Evolutionary conservation across 805 yeast species (phyloP).

Genomic region (Schwanniomyces sp.): DNA sequence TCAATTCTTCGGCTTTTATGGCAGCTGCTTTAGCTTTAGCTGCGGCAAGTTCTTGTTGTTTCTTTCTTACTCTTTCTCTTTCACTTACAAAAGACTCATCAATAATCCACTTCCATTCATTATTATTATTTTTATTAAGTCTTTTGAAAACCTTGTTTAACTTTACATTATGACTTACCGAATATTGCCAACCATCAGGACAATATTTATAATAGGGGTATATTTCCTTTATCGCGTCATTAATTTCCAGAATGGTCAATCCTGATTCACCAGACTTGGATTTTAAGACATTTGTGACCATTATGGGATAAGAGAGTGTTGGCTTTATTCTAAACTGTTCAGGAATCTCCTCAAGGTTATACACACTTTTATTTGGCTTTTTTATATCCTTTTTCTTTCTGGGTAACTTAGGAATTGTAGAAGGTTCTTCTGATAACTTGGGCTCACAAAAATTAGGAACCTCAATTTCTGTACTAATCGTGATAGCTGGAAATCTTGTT

Average conservation of each 20-base stretch:
- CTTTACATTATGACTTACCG: conserved; percentile 86
- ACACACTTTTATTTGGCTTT: conserved; percentile 59
- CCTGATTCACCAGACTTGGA: conserved; percentile 68
- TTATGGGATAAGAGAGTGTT: conserved; percentile 70
- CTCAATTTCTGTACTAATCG: conserved; percentile 18
- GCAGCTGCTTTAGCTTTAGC: conserved; percentile 60
- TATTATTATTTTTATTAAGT: conserved; percentile 50
- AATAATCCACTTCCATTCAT: conserved; percentile 88
- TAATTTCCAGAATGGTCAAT: conserved; percentile 65
- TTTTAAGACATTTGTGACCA: conserved; percentile 77
- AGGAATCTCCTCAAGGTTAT: conserved; percentile 83
- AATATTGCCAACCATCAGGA: conserved; percentile 97
- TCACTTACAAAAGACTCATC: conserved; percentile 85
- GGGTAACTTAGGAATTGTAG: conserved; percentile 33
- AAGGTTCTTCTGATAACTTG: conserved; percentile 30
- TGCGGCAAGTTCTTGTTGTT: conserved; percentile 64
- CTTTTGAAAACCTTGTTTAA: conserved; percentile 82
- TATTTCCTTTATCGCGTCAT: conserved; percentile 79
- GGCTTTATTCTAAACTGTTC: conserved; percentile 86
- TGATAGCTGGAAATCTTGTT: conserved; percentile 22
- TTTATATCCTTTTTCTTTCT: conserved; percentile 31
- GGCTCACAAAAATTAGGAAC: conserved; percentile 31
- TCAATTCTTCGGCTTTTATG: conserved; percentile 50
- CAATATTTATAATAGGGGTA: conserved; percentile 93
- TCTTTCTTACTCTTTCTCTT: conserved; percentile 67